phyloP scores from a whole-genome alignment of 768 basidiomycete species.

The Inosperma sp. region DNA sequence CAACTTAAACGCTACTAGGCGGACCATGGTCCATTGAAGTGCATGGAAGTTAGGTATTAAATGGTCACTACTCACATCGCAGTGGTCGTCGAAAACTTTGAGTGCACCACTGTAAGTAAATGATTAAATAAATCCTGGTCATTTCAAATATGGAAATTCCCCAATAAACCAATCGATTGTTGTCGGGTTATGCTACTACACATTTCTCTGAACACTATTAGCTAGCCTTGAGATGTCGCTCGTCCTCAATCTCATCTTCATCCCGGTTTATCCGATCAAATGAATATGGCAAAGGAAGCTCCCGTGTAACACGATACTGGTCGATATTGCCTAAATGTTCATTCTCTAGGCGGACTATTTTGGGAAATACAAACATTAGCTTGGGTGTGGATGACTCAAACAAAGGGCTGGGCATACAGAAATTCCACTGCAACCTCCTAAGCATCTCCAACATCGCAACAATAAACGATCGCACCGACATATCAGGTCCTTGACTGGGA shows the following conservation, averaged over 20 bases:
- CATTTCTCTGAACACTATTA: too few relatives aligned
- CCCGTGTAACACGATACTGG: slow-evolving; percentile 83
- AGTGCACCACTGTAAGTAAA: too few relatives aligned
- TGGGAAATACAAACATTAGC: not conserved
- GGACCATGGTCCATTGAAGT: too few relatives aligned
- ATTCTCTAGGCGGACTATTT: slow-evolving; percentile 26
- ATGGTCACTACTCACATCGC: too few relatives aligned
- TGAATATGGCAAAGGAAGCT: slow-evolving; percentile 78
- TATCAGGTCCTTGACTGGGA: slow-evolving; percentile 43
- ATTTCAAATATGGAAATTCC: too few relatives aligned
- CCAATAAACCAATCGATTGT: too few relatives aligned
- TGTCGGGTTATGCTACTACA: too few relatives aligned
- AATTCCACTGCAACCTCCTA: slow-evolving; percentile 87
- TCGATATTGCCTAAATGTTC: slow-evolving; percentile 82
- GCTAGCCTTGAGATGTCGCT: not conserved
- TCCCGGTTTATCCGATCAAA: slow-evolving; percentile 45
- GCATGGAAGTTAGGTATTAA: too few relatives aligned
- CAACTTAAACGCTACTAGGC: too few relatives aligned
- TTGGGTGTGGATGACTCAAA: not conserved
- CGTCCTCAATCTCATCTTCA: slow-evolving; percentile 40
- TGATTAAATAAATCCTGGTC: too few relatives aligned
- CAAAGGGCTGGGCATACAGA: slow-evolving; percentile 51
- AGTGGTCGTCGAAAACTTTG: too few relatives aligned
- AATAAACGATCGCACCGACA: slow-evolving; percentile 60
- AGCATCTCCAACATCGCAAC: slow-evolving; percentile 70